These are phyloP conservation scores for Kodamaea sp. DNA, from an alignment of 1,139 yeast genomes.

Conservation along the genomic window DNA sequence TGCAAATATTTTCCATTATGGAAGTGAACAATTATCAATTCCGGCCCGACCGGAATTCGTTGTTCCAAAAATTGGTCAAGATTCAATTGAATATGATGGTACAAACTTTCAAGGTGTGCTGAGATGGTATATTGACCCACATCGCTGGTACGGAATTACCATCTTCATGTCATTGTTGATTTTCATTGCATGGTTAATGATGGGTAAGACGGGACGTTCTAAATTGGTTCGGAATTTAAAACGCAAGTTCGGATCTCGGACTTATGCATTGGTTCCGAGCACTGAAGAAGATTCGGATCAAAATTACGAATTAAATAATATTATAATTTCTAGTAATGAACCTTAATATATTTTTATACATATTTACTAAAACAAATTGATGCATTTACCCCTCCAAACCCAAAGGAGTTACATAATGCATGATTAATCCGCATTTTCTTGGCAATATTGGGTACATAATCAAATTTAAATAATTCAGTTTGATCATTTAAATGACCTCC, in stretches of 20 bases:
- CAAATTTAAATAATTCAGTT: slow-evolving; percentile 43
- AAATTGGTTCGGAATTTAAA: not conserved
- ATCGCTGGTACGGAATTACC: slow-evolving; percentile 55
- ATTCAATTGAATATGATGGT: slow-evolving; percentile 23
- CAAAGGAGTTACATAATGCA: slow-evolving; percentile 88
- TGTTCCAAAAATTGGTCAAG: slow-evolving; percentile 20
- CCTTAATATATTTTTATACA: not conserved
- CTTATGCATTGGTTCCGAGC: too few relatives aligned
- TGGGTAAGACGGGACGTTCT: slow-evolving; percentile 29
- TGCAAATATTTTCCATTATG: slow-evolving; percentile 44
- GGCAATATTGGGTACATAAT: slow-evolving; percentile 56
- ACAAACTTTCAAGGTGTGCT: slow-evolving; percentile 19
- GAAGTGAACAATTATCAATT: slow-evolving; percentile 50
- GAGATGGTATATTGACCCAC: slow-evolving; percentile 45
- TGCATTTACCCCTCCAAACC: slow-evolving; percentile 96
- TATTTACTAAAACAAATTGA: slow-evolving; percentile 51
- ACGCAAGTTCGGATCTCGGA: not conserved
- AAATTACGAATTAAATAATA: too few relatives aligned
- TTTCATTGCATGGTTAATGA: slow-evolving; percentile 43
- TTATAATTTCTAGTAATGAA: too few relatives aligned
- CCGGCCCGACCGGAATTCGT: slow-evolving; percentile 43
- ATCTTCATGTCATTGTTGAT: slow-evolving; percentile 41
- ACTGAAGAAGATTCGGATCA: too few relatives aligned
- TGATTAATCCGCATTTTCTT: slow-evolving; percentile 40
- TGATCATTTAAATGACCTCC: slow-evolving; percentile 47